Base-by-base conservation (phyloP, 2,329 filamentous ascomycete species). In the Pseudogymnoascus sp. region DNA sequence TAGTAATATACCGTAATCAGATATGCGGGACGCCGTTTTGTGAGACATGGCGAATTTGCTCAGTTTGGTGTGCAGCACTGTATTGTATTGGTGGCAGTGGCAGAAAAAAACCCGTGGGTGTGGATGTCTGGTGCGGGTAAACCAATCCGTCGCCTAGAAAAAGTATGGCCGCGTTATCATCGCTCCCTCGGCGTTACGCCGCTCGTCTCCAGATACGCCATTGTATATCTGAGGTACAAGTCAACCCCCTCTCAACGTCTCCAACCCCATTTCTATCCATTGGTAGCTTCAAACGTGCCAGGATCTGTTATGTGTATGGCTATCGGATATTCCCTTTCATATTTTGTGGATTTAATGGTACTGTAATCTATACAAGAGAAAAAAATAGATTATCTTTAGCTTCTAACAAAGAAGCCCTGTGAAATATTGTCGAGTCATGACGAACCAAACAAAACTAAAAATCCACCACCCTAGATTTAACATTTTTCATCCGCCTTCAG, bases 141-240 rank as follows among this genome's bases (percentile, higher is more conserved):
- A 52, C 45, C 26, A 52, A 52, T 52, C 45, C 45, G 45, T 52
- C 45, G 45, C 45, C 14, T 52, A 19, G 19, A 19, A 19, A 19
- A 19, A 19, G 19, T 19, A 52, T 52, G 45, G 14, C 45, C 45
- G 45, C 23, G 45, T 52, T 52, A 52, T 52, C 45, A 52, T 49
- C 4, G 43, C 43, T 49, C 11, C 19, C 21, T 45, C 41, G 41
- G 19, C 23, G 12, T 7, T 16, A 14, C 43, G 23, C 23, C 41
- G 12, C 23, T 52, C 45, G 45, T 52, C 45, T 52, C 45, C 26
- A 52, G 45, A 52, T 52, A 52, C 45, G 26, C 45, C 45, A 52
- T 52, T 31, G 45, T 52, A 52, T 52, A 52, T 52, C 45, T 52
- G 45, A 52, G 45, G 45, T 52, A 52, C 45, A 52, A 52, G 45